Evolutionary conservation across 805 yeast species (phyloP), one percentile per base, ranked within the genome.

Genomic region (Barnettozyma pratensis): DNA sequence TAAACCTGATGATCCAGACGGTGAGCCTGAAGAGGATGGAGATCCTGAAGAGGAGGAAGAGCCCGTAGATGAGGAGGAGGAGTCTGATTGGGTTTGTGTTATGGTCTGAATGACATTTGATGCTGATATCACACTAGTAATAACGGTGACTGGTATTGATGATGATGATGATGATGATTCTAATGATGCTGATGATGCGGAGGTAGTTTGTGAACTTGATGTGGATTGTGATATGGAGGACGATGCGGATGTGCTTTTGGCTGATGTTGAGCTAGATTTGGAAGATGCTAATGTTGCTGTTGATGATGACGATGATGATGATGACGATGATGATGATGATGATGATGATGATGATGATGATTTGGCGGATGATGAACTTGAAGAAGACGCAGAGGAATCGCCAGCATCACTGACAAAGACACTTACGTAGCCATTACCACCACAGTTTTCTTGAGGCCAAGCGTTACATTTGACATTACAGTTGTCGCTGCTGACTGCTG

Each of bases 361-460:
- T 6, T 30, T 37, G 11, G 57, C 11, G 12, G 37, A 14, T 3
- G 45, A 38, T 9, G 47, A 11, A 7, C 37, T n/a, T 9, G 52
- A 42, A 11, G 41, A n/a, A 6, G 41, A 26, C 5, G 34, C 35
- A 25, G 12, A 7, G 10, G 64, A 48, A 7, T 58, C 57, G 30
- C 57, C 64, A 11, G 54, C 56, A 4, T 67, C 71, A 48, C 57
- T 56, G 27, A 64, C 65, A 52, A 69, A 79, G 14, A 81, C 76
- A 35, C 70, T 63, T 55, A 74, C 74, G 47, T 73, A 74, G 30
- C 62, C 56, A 26, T 74, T 68, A 32, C 85, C 86, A 54, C 90
- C 90, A 65, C 96, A 87, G 8, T 52, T 67, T 47, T 83, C 85
- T 4, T 55, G 40, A 8, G 79, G 76, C 65, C 75, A 88, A n/a